phyloP scores from a whole-genome alignment of 2,329 filamentous ascomycete genomes.

The Beauveria sp. region DNA sequence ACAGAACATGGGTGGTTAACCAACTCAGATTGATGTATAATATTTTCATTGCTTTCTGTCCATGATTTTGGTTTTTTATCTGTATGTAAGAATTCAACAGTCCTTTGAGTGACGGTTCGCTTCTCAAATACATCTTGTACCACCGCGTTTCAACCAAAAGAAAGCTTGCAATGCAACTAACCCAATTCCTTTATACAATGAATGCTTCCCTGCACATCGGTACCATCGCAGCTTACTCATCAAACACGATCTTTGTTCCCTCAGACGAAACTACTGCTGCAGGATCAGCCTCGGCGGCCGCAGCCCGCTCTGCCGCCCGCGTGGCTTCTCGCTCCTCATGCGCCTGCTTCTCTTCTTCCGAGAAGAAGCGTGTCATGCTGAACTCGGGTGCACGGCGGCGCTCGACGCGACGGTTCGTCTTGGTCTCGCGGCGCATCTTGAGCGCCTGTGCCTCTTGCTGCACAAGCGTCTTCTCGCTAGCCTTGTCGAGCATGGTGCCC shows the following conservation, averaged over 20 bases:
- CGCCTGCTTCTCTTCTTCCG: conserved; percentile 38
- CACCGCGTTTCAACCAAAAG: not conserved
- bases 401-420: conserved; percentile 21
- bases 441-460: conserved; percentile 36
- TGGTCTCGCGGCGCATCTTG: conserved; percentile 27
- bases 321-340: conserved; percentile 19
- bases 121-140: not conserved
- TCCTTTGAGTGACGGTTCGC: not conserved
- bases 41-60: not conserved
- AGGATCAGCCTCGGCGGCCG: not conserved
- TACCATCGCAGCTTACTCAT: conserved; percentile 1
- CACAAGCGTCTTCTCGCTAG: conserved; percentile 53
- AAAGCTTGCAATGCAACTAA: not conserved
- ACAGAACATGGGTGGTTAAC: not conserved
- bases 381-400: conserved; percentile 42
- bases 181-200: not conserved
- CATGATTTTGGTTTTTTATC: not conserved
- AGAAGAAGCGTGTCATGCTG: conserved; percentile 47
- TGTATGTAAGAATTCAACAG: not conserved
- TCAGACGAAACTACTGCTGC: not conserved
- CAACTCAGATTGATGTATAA: conserved; percentile 1
- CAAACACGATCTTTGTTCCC: conserved; percentile 11
- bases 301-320: not conserved
- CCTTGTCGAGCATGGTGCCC: conserved; percentile 70
- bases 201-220: conserved; percentile 2